Percentiles rank a stretch among this genome's conserved stretches.
These are phyloP conservation scores for Scheffersomyces amazonensis DNA, from an alignment of 805 yeast species.

Conservation along the genomic window DNA sequence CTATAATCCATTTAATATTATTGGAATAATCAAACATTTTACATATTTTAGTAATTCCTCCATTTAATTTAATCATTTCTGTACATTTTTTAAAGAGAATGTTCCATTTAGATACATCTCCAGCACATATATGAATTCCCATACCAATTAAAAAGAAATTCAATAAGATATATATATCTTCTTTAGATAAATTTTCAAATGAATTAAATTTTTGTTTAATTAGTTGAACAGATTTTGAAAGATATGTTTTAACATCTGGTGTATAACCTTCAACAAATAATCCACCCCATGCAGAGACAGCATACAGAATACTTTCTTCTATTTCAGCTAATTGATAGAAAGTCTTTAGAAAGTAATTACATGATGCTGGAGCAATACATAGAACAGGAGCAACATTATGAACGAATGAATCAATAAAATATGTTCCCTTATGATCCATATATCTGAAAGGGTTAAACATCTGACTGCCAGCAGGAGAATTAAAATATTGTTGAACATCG, in stretches of 20 bases:
- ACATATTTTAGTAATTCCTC: constrained; percentile 13
- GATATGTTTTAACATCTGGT: constrained; percentile 6
- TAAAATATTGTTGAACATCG: neutral
- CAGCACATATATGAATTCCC: constrained; percentile 16
- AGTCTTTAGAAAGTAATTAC: constrained; percentile 22
- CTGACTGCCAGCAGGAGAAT: constrained; percentile 2
- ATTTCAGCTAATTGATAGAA: constrained; percentile 15
- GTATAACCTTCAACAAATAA: constrained; percentile 11
- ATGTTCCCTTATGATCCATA: constrained; percentile 13
- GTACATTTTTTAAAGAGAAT: constrained; percentile 7
- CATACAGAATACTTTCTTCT: constrained; percentile 19
- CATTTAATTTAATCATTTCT: constrained; percentile 10
- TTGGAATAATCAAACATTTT: constrained; percentile 12
- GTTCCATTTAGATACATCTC: constrained; percentile 17
- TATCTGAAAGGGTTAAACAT: constrained; percentile 5
- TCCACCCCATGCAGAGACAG: constrained; percentile 29
- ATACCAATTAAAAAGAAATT: constrained; percentile 11
- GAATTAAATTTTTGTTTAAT: constrained; percentile 4
- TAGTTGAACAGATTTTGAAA: constrained; percentile 6
- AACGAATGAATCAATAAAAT: constrained; percentile 16
- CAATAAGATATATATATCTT: constrained; percentile 13
- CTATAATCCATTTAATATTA: constrained; percentile 17
- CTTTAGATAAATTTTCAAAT: constrained; percentile 4
- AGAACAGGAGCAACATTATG: constrained; percentile 14
- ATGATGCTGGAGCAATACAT: constrained; percentile 13